Percentiles rank a stretch among this genome's conserved stretches.
phyloP scores from a whole-genome alignment of 768 basidiomycete genomes.

The Lactarius deliciosus region DNA sequence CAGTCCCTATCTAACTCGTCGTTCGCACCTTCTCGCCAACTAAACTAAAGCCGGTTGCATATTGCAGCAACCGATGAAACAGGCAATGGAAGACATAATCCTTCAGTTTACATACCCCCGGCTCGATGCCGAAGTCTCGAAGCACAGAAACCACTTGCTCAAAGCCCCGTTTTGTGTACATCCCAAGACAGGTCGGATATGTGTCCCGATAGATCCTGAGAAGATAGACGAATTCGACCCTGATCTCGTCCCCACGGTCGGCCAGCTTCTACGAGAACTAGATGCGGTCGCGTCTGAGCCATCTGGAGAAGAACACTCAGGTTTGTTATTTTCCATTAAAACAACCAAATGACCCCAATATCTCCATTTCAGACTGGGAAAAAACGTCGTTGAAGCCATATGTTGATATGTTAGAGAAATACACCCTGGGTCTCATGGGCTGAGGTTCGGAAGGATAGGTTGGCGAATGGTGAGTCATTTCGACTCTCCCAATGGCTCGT shows the following conservation, averaged over 20 bases:
- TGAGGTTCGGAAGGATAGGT: slow-evolving; percentile 51
- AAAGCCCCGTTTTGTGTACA: slow-evolving; percentile 98
- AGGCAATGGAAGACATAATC: slow-evolving; percentile 81
- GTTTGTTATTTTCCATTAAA: slow-evolving; percentile 12
- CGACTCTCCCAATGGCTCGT: neutral
- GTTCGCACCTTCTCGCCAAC: slow-evolving; percentile 1
- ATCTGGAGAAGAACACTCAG: slow-evolving; percentile 24
- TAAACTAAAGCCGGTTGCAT: slow-evolving; percentile 4
- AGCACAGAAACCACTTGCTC: slow-evolving; percentile 95
- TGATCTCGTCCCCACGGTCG: slow-evolving; percentile 79
- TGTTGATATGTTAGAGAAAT: slow-evolving; percentile 84
- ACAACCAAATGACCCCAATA: neutral
- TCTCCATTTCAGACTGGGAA: slow-evolving; percentile 62
- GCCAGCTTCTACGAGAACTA: slow-evolving; percentile 78
- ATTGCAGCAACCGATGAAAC: slow-evolving; percentile 38
- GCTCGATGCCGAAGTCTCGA: slow-evolving; percentile 95
- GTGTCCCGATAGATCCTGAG: slow-evolving; percentile 85
- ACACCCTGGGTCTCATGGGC: slow-evolving; percentile 58
- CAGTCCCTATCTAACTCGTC: slow-evolving; percentile 26
- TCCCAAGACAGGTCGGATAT: slow-evolving; percentile 93
- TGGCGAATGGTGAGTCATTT: slow-evolving; percentile 40
- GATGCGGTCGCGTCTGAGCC: slow-evolving; percentile 41
- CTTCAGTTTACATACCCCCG: slow-evolving; percentile 95
- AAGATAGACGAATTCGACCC: slow-evolving; percentile 83
- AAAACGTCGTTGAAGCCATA: slow-evolving; percentile 86